Evolutionary conservation across 1,284 basidiomycete genomes (phyloP), one percentile per base, ranked within the genome.

Genomic region (Singerocomus rubriflavus): DNA sequence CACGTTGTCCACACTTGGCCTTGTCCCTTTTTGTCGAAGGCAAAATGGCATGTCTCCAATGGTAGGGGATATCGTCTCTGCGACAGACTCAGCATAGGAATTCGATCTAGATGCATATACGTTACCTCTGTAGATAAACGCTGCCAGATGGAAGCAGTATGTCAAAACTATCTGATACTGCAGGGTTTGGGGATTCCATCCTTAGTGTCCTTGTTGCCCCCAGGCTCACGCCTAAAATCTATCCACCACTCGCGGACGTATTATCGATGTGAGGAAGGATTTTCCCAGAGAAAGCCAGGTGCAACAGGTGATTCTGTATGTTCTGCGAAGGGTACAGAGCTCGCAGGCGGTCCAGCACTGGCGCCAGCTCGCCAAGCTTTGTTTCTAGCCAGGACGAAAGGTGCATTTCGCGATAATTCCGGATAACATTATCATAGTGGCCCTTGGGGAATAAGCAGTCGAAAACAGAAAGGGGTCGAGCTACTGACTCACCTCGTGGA

Each of bases 361-460:
- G 57, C n/a, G 66, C 58, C 7, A 89, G 68, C 17, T 68, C 74
- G 7, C 66, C 64, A 39, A 76, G 57, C 48, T 76, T 71, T 16
- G 72, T 67, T 17, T 74, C 68, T 2, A 84, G 82, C 80, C 90
- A 90, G 2, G 80, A 74, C 30, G 82, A 75, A 31, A 94, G 71
- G 57, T 85, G 82, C 70, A 83, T 88, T 71, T 95, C 93, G 45
- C 93, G 81, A 69, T 82, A 95, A 53, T 80, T 68, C 55, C 77
- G 80, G 53, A 95, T 94, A 21, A 95, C 93, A 16, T 86, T 85
- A 65, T 95, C 93, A 60, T 84, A 94, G 66, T 95, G 92, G 21
- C 89, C 89, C 88, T 80, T 57, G 41, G 21, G 27, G 44, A 40
- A 42, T 40, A 47, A 39, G 46, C 35, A 29, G 25, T 30, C 46